A percentile compares a stretch with the other conserved stretches of the same genome.
These are phyloP conservation scores for Tetrahymena malaccensis DNA, from an alignment of 73 alveolate species.

Conservation along the genomic window DNA sequence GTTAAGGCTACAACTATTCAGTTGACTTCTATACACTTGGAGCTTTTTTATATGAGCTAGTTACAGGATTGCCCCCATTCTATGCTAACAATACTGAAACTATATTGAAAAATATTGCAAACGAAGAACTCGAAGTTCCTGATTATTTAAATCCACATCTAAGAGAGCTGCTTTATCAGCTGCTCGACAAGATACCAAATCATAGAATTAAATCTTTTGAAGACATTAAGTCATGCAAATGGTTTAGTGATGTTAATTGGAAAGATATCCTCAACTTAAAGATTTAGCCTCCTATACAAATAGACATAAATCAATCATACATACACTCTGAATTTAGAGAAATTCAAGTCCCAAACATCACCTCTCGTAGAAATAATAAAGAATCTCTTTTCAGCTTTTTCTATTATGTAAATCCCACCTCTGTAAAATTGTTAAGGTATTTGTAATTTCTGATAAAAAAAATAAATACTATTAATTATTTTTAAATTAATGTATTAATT, in stretches of 20 bases:
- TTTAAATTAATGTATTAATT: too few species aligned
- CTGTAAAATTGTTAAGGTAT: neutral
- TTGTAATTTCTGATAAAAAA: too few species aligned
- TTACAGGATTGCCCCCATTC: slow-evolving; percentile 63
- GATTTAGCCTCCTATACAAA: slow-evolving; percentile 11
- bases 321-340: slow-evolving; percentile 31
- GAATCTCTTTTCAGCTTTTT: neutral
- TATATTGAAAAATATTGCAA: slow-evolving; percentile 39
- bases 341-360: neutral
- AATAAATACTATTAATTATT: neutral
- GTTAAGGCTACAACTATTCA: slow-evolving; percentile 43
- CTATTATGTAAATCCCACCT: neutral
- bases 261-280: neutral
- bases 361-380: neutral
- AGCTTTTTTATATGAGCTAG: slow-evolving; percentile 50
- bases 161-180: slow-evolving; percentile 52
- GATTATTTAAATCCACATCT: slow-evolving; percentile 52
- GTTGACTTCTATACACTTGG: slow-evolving; percentile 64
- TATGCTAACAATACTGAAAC: slow-evolving; percentile 48
- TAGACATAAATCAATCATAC: slow-evolving; percentile 12
- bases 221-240: neutral
- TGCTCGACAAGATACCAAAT: slow-evolving; percentile 62
- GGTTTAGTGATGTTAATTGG: slow-evolving; percentile 40
- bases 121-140: slow-evolving; percentile 40
- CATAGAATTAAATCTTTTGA: slow-evolving; percentile 11